These are phyloP conservation scores for Thyridium curvatum DNA, from an alignment of 2,329 filamentous ascomycete species.

Conservation along the genomic window DNA sequence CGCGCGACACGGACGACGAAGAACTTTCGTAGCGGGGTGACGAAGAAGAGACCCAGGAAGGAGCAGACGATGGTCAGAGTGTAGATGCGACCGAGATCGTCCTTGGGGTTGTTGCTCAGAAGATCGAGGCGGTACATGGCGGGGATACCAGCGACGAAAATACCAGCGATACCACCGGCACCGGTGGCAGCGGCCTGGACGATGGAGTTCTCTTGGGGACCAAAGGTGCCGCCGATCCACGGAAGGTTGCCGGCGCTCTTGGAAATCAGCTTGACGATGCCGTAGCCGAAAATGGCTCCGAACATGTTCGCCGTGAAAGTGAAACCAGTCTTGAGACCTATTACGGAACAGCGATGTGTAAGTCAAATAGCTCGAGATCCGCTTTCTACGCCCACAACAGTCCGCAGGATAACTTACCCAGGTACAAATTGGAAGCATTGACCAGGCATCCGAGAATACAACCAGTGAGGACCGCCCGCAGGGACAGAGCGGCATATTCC, in stretches of 20 bases:
- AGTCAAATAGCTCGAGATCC: background rate
- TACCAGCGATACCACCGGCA: constrained; percentile 48
- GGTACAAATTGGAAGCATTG: constrained; percentile 54
- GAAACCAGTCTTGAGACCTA: constrained; percentile 39
- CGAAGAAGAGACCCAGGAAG: constrained; percentile 60
- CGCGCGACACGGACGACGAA: constrained; percentile 55
- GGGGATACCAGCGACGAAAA: constrained; percentile 50
- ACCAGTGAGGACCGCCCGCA: constrained; percentile 49
- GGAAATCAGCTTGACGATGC: constrained; percentile 47
- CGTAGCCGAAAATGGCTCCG: constrained; percentile 53
- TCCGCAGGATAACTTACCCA: constrained; percentile 40
- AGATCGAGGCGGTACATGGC: constrained; percentile 55
- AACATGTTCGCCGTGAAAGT: constrained; percentile 40
- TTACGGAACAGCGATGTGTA: constrained; percentile 1
- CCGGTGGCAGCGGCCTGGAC: constrained; percentile 54
- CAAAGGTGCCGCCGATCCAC: constrained; percentile 44
- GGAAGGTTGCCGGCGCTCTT: constrained; percentile 41
- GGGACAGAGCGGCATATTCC: constrained; percentile 12
- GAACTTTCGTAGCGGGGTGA: constrained; percentile 58
- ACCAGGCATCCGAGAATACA: constrained; percentile 51
- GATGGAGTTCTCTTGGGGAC: constrained; percentile 57
- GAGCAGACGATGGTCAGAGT: constrained; percentile 55
- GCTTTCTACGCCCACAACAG: constrained; percentile 8
- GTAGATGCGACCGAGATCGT: constrained; percentile 52
- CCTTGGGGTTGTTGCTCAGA: constrained; percentile 38